Conservation (phyloP, 345 rosid genomes). For the Passiflora organensis region DNA sequence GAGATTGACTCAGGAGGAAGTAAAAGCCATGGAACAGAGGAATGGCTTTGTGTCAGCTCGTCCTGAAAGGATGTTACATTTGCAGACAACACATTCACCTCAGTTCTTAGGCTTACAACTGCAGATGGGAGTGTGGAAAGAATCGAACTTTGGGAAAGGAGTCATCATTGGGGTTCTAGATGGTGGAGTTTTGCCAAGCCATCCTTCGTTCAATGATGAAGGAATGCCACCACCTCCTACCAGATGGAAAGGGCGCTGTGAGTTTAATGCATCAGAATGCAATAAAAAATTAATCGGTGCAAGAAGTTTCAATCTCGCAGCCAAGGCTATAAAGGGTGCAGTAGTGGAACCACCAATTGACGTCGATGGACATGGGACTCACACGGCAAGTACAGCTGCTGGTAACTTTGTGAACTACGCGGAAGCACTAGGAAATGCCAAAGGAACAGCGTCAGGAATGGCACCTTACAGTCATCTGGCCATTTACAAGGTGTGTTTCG, state of each 20-base stretch:
- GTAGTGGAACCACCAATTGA: conserved; percentile 7
- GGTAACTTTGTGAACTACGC: conserved; percentile 40
- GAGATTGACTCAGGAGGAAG: neutral
- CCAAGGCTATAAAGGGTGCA: conserved; percentile 4
- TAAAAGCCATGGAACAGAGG: neutral
- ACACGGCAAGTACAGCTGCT: conserved; percentile 30
- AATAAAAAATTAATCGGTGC: conserved; percentile 22
- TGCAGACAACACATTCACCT: neutral
- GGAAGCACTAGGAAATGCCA: conserved; percentile 31
- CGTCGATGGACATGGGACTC: conserved; percentile 25
- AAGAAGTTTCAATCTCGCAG: conserved; percentile 7
- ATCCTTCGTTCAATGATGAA: conserved; percentile 22
- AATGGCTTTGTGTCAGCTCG: neutral
- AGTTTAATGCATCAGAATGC: conserved; percentile 11
- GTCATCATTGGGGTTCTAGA: conserved; percentile 19
- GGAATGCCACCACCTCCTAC: conserved; percentile 24
- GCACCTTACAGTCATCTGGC: conserved; percentile 49
- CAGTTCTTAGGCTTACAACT: neutral
- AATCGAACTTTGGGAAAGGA: neutral
- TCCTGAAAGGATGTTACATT: neutral
- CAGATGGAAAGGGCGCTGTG: conserved; percentile 25
- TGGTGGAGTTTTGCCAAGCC: conserved; percentile 13
- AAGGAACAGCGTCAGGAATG: conserved; percentile 46
- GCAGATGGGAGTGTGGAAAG: neutral
- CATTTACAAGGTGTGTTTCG: conserved; percentile 55